Percentiles rank a stretch among this genome's conserved stretches.
Evolutionary conservation across 73 alveolate genomes (phyloP).

Genomic region (Stentor coeruleus): DNA sequence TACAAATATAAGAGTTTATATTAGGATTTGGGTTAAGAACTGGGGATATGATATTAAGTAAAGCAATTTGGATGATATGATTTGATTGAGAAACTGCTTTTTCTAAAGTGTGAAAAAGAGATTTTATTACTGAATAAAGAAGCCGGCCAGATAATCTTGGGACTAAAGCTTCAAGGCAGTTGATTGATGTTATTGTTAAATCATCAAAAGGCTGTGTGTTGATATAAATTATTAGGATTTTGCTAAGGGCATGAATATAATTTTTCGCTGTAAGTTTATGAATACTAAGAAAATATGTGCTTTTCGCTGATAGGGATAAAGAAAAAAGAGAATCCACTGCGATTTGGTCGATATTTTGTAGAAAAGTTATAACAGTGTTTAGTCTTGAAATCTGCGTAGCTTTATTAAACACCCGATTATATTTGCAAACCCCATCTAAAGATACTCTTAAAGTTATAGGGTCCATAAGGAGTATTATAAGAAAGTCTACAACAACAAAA

Average conservation of each 20-base stretch:
- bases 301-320: not conserved
- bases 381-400: not conserved
- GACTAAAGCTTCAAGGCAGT: not conserved
- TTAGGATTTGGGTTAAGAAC: too few relatives aligned
- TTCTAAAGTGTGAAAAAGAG: not conserved
- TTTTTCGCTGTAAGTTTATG: not conserved
- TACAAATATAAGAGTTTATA: too few relatives aligned
- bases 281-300: not conserved
- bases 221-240: too few relatives aligned
- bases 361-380: not conserved
- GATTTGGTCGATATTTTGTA: not conserved
- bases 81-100: not conserved
- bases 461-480: not conserved
- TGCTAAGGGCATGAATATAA: not conserved
- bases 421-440: not conserved
- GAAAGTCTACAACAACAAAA: not conserved
- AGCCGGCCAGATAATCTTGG: not conserved
- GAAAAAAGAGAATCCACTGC: not conserved
- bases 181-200: not conserved
- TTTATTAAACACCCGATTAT: too few relatives aligned
- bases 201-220: conserved; percentile 3
- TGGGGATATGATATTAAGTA: not conserved
- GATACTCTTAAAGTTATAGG: not conserved
- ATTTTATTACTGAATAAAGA: too few relatives aligned
- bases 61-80: not conserved